A percentile compares a stretch with the other conserved stretches of the same genome.
Evolutionary conservation across 805 yeast species (phyloP).

Genomic region (Vanderwaltozyma verrucispora): DNA sequence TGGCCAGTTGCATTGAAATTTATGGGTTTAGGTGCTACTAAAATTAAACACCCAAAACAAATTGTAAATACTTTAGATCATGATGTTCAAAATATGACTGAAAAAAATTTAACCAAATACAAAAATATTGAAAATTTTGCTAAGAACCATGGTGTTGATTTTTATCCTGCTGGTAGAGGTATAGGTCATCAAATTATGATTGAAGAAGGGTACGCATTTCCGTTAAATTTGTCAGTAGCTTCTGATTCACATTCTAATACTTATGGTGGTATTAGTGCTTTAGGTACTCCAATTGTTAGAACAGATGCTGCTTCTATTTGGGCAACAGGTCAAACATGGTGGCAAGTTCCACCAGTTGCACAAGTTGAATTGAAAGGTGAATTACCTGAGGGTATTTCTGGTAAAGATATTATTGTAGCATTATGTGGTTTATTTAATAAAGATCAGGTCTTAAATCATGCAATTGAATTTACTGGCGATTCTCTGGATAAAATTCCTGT

Average conservation of each 20-base stretch:
- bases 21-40: conserved; percentile 84
- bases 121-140: conserved; percentile 84
- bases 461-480: conserved; percentile 86
- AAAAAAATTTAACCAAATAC: conserved; percentile 82
- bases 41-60: conserved; percentile 76
- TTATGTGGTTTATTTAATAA: conserved; percentile 88
- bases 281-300: conserved; percentile 96
- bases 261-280: conserved; percentile 91
- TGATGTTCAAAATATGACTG: conserved; percentile 90
- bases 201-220: conserved; percentile 98
- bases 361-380: conserved; percentile 76
- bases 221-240: conserved; percentile 86
- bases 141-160: conserved; percentile 81
- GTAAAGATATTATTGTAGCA: conserved; percentile 95
- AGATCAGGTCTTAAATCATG: conserved; percentile 88
- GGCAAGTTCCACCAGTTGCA: conserved; percentile 99
- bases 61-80: conserved; percentile 95
- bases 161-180: conserved; percentile 98
- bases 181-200: conserved; percentile 99
- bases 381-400: conserved; percentile 80
- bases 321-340: conserved; percentile 99
- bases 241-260: conserved; percentile 97
- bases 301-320: conserved; percentile 99
- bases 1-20: conserved; percentile 99
- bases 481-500: conserved; percentile 59